phyloP scores from a whole-genome alignment of 2,329 filamentous ascomycete genomes.

The Hypoxylon sp. region DNA sequence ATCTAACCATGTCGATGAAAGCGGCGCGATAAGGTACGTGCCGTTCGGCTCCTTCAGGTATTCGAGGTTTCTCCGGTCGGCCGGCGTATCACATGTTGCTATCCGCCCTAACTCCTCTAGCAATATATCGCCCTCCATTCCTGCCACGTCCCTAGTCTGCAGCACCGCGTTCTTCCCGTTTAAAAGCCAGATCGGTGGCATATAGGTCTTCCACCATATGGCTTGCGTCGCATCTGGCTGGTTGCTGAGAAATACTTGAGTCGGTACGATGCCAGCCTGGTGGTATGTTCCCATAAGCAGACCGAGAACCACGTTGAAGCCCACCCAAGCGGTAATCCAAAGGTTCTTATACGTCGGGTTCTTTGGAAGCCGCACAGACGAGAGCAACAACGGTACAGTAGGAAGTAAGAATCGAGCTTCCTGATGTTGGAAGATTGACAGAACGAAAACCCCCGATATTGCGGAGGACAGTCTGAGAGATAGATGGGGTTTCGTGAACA shows the following conservation, averaged over 20 bases:
- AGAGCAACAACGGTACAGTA: slow-evolving; percentile 80
- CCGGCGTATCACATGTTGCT: slow-evolving; percentile 72
- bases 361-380: slow-evolving; percentile 76
- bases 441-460: slow-evolving; percentile 75
- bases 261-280: slow-evolving; percentile 81
- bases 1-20: slow-evolving; percentile 78
- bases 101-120: slow-evolving; percentile 68
- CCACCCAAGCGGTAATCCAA: slow-evolving; percentile 73
- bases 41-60: slow-evolving; percentile 72
- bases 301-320: slow-evolving; percentile 77
- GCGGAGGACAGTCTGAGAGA: slow-evolving; percentile 78
- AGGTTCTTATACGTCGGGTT: slow-evolving; percentile 61
- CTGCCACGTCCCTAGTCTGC: slow-evolving; percentile 80
- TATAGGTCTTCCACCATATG: slow-evolving; percentile 90
- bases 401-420: slow-evolving; percentile 84
- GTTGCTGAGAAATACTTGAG: slow-evolving; percentile 79
- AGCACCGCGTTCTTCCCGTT: slow-evolving; percentile 80
- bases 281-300: slow-evolving; percentile 84
- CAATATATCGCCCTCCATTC: slow-evolving; percentile 71
- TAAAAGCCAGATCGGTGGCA: slow-evolving; percentile 82
- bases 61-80: slow-evolving; percentile 66
- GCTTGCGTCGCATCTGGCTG: slow-evolving; percentile 76
- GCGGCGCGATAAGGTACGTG: slow-evolving; percentile 78
- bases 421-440: slow-evolving; percentile 83
- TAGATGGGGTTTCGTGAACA: slow-evolving; percentile 68